phyloP scores from a whole-genome alignment of 1,284 basidiomycete species.

The Anthracocystis panici-leucophaei region DNA sequence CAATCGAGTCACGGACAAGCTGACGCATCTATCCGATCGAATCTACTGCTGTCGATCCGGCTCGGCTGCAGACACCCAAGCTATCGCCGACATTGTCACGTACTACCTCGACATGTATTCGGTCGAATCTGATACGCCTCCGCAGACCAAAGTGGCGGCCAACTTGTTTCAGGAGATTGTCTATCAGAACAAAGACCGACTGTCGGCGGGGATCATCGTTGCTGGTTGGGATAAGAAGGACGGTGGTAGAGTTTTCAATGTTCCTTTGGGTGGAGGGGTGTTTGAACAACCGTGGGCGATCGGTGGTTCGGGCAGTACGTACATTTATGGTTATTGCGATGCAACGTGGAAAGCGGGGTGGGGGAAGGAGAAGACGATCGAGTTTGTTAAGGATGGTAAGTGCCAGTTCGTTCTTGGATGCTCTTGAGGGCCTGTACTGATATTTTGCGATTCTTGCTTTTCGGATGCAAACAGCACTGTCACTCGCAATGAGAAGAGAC shows the following conservation, averaged over 20 bases:
- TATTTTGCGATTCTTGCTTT: conserved; percentile 2
- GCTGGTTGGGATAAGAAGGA: conserved; percentile 95
- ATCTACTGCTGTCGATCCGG: conserved; percentile 99
- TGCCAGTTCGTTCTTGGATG: not conserved
- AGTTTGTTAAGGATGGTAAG: conserved; percentile 90
- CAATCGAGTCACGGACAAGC: conserved; percentile 98
- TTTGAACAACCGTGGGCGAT: conserved; percentile 68
- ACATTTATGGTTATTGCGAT: conserved; percentile 99
- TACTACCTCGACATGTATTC: conserved; percentile 85
- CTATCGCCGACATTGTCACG: conserved; percentile 92
- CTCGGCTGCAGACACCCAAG: conserved; percentile 95
- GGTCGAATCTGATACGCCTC: conserved; percentile 80
- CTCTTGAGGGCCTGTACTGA: not conserved
- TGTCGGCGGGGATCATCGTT: conserved; percentile 96
- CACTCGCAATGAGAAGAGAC: conserved; percentile 96
- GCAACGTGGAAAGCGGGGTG: conserved; percentile 96
- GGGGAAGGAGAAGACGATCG: conserved; percentile 87
- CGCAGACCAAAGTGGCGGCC: conserved; percentile 85
- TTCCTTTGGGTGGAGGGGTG: conserved; percentile 64
- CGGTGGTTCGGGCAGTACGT: conserved; percentile 85
- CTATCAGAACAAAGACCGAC: conserved; percentile 87
- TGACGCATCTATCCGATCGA: conserved; percentile 95
- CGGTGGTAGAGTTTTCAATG: conserved; percentile 96
- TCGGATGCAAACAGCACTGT: conserved; percentile 74
- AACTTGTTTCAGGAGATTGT: conserved; percentile 88